A percentile compares a stretch with the other conserved stretches of the same genome.
Conservation (phyloP, 2,329 filamentous ascomycete genomes). For the Orbilia javanica region DNA sequence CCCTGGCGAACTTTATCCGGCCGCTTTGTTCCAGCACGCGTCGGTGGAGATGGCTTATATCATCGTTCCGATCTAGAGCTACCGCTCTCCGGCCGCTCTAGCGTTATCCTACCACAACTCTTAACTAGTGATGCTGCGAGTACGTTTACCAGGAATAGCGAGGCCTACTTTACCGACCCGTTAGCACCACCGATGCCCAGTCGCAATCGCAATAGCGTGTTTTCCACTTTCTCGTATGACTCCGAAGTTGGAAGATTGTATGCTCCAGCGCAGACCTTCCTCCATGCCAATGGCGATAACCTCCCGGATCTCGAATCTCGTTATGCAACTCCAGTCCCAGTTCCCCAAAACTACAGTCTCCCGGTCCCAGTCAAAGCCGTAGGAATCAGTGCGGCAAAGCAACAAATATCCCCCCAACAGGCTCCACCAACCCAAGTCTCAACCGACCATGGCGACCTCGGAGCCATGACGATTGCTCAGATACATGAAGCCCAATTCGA, state of each 20-base stretch:
- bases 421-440: not conserved
- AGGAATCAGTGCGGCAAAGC: not conserved
- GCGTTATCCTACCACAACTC: constrained; percentile 47
- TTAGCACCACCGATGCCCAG: constrained; percentile 34
- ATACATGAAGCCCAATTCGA: constrained; percentile 34
- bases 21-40: constrained; percentile 50
- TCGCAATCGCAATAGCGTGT: constrained; percentile 40
- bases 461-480: constrained; percentile 35
- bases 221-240: constrained; percentile 40
- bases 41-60: constrained; percentile 44
- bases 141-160: constrained; percentile 37
- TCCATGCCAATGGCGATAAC: constrained; percentile 22
- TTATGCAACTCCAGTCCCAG: constrained; percentile 14
- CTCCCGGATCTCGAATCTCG: constrained; percentile 28
- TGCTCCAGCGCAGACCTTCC: constrained; percentile 41
- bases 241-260: constrained; percentile 54
- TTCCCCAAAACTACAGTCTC: constrained; percentile 20
- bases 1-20: constrained; percentile 55
- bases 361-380: constrained; percentile 3
- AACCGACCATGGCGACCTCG: constrained; percentile 33
- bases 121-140: constrained; percentile 33
- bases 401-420: not conserved
- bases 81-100: constrained; percentile 52
- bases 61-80: constrained; percentile 49
- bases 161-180: constrained; percentile 14